These are phyloP conservation scores for Clausena lansium DNA, from an alignment of 345 rosid species.

Conservation along the genomic window DNA sequence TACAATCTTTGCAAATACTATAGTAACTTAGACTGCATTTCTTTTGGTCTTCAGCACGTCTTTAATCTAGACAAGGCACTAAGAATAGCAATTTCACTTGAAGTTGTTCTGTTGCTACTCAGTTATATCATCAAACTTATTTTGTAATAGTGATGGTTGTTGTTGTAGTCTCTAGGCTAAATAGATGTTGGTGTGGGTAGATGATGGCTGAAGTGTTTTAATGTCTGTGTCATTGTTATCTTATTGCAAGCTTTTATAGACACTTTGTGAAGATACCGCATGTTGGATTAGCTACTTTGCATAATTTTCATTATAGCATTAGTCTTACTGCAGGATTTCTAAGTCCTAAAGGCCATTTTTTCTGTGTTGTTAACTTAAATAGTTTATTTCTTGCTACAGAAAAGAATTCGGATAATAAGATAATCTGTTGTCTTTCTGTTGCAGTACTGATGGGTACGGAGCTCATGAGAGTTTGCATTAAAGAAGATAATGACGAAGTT, in stretches of 20 bases:
- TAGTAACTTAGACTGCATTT: not conserved
- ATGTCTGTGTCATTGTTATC: not conserved
- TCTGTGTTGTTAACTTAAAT: not conserved
- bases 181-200: not conserved
- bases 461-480: conserved; percentile 70
- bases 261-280: not conserved
- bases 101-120: not conserved
- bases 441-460: conserved; percentile 80
- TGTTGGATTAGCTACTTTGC: not conserved
- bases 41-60: not conserved
- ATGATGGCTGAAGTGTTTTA: not conserved
- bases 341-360: not conserved
- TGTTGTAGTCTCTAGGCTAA: conserved; percentile 1
- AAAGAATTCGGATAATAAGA: conserved; percentile 3
- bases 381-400: not conserved
- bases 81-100: not conserved
- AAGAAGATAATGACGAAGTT: conserved; percentile 85
- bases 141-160: not conserved
- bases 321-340: conserved; percentile 5
- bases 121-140: not conserved
- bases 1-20: not conserved
- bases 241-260: not conserved
- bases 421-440: conserved; percentile 12
- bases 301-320: not conserved
- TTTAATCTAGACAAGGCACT: not conserved